phyloP scores from a whole-genome alignment of 2,329 filamentous ascomycete species.

The Aspergillus sp. region DNA sequence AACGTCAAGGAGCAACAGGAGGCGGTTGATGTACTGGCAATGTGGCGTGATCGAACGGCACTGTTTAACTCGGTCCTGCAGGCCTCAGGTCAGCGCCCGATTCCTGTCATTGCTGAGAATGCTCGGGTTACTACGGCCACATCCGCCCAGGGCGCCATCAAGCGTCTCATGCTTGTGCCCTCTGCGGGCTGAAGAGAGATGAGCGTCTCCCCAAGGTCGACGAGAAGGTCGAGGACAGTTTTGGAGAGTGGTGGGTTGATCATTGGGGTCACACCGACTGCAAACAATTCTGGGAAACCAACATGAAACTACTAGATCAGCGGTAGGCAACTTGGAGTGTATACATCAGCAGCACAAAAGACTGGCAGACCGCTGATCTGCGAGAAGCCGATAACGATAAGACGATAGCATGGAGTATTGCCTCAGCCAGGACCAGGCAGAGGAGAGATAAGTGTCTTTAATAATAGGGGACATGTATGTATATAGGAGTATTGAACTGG shows the following conservation, averaged over 20 bases:
- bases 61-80: constrained; percentile 56
- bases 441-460: too few species aligned
- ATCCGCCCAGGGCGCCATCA: constrained; percentile 55
- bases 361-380: too few species aligned
- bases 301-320: constrained; percentile 60
- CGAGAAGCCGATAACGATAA: constrained; percentile 2
- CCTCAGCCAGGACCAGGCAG: too few species aligned
- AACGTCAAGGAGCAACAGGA: constrained; percentile 76
- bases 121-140: constrained; percentile 58
- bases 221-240: constrained; percentile 71
- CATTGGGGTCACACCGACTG: constrained; percentile 76
- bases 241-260: constrained; percentile 94
- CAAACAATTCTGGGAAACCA: constrained; percentile 73
- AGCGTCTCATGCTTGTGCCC: constrained; percentile 66
- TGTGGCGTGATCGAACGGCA: constrained; percentile 69
- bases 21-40: constrained; percentile 62
- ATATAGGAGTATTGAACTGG: too few species aligned
- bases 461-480: too few species aligned
- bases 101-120: constrained; percentile 64
- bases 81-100: constrained; percentile 28
- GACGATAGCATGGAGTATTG: not conserved
- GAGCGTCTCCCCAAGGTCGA: constrained; percentile 73
- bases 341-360: too few species aligned
- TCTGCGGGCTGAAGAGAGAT: constrained; percentile 82
- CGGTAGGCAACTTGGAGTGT: constrained; percentile 44